phyloP scores from a whole-genome alignment of 495 filamentous ascomycete genomes.

The Glonium stellatum region DNA sequence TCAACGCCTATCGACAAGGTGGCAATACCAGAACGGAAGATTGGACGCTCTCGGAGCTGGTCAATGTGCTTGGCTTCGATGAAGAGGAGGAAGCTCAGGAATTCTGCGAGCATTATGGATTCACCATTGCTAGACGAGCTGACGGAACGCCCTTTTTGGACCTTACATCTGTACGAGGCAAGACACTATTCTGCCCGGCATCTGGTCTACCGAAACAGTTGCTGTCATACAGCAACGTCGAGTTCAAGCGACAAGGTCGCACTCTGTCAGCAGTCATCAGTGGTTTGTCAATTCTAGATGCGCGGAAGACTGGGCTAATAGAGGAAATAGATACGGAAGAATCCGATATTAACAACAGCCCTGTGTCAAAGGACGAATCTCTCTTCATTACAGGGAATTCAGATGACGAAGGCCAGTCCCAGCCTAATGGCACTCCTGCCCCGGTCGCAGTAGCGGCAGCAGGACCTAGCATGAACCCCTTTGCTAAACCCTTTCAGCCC shows the following conservation, averaged over 20 bases:
- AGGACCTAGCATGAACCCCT: not conserved
- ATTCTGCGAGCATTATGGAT: constrained; percentile 63
- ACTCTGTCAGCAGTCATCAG: constrained; percentile 16
- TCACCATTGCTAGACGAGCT: constrained; percentile 47
- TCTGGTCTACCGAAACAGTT: constrained; percentile 5
- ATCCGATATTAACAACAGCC: not conserved
- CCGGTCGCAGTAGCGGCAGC: not conserved
- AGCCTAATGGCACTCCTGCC: not conserved
- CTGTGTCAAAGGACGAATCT: constrained; percentile 3
- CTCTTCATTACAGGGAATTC: constrained; percentile 11
- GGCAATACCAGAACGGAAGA: constrained; percentile 48
- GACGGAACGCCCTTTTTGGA: constrained; percentile 33
- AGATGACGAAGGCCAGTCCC: not conserved
- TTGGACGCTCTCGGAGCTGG: constrained; percentile 62
- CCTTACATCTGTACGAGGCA: constrained; percentile 24
- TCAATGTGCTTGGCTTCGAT: constrained; percentile 65
- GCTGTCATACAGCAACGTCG: constrained; percentile 19
- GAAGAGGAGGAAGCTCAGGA: constrained; percentile 58
- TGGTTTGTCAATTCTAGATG: constrained; percentile 18
- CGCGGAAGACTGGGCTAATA: constrained; percentile 12
- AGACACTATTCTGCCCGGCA: not conserved
- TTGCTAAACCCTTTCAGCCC: constrained; percentile 5
- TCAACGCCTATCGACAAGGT: constrained; percentile 51
- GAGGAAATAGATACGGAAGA: constrained; percentile 4
- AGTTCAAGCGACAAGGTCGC: constrained; percentile 19